These are phyloP conservation scores for Tulasnella sp. DNA, from an alignment of 768 basidiomycete genomes.

Conservation along the genomic window DNA sequence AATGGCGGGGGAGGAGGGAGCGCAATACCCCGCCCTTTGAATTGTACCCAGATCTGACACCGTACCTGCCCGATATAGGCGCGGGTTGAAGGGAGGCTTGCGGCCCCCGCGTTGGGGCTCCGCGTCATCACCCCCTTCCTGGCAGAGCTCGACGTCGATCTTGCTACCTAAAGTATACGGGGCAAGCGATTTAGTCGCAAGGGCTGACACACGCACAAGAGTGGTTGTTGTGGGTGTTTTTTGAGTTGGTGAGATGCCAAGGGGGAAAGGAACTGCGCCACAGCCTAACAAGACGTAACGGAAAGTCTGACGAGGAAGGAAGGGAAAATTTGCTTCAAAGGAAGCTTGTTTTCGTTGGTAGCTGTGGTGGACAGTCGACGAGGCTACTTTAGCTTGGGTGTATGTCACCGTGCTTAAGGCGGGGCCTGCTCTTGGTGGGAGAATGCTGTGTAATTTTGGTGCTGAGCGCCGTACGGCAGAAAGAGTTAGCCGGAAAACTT, in stretches of 20 bases:
- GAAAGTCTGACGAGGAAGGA: conserved; percentile 1
- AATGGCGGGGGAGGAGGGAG: background rate
- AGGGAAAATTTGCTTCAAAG: background rate
- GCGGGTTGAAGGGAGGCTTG: background rate
- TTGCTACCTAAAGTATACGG: background rate
- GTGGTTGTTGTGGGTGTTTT: background rate
- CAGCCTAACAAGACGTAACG: background rate
- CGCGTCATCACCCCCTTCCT: background rate
- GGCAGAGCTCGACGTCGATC: background rate
- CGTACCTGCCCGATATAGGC: conserved; percentile 9
- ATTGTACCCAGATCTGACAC: conserved; percentile 13
- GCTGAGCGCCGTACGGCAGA: background rate
- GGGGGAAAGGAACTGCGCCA: background rate
- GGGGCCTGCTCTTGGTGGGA: background rate
- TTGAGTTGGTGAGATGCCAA: background rate
- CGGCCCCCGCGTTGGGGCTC: conserved; percentile 4
- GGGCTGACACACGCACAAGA: background rate
- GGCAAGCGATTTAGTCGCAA: background rate
- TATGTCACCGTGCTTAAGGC: background rate
- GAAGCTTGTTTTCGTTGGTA: conserved; percentile 6
- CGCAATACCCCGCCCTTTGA: conserved; percentile 7
- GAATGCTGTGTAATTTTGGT: background rate
- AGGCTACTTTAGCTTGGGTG: background rate
- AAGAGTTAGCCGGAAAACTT: conserved; percentile 9
- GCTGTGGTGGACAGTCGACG: background rate